Percentiles rank a stretch among this genome's conserved stretches.
Conservation (phyloP, 2,329 filamentous ascomycete species). For the Celoporthe dispersa region DNA sequence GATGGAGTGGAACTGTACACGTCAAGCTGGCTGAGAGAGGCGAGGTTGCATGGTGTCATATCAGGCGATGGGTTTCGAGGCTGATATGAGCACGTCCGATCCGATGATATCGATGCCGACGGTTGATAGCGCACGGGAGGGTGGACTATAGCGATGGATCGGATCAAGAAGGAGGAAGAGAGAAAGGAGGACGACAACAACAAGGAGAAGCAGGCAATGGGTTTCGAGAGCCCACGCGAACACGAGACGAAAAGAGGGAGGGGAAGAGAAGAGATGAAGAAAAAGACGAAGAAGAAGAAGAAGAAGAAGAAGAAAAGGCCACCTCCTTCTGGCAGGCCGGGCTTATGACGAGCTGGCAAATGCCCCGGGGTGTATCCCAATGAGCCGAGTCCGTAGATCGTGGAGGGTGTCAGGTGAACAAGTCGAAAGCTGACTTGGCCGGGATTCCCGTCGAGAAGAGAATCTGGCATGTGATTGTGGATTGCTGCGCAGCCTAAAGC, state of each 20-base stretch:
- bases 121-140: background rate
- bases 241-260: background rate
- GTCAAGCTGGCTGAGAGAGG: slow-evolving; percentile 5
- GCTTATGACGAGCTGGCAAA: background rate
- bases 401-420: slow-evolving; percentile 17
- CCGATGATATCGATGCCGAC: background rate
- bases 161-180: background rate
- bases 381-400: background rate
- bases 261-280: background rate
- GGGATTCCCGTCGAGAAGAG: slow-evolving; percentile 3
- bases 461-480: slow-evolving; percentile 22
- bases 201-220: background rate
- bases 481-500: background rate
- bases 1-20: background rate
- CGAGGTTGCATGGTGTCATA: slow-evolving; percentile 14
- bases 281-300: background rate
- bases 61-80: slow-evolving; percentile 4
- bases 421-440: slow-evolving; percentile 16
- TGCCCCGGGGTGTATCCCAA: background rate
- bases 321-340: background rate
- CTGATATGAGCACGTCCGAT: background rate
- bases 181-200: background rate
- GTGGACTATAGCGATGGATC: background rate
- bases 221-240: background rate
- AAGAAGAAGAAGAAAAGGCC: background rate